These are phyloP conservation scores for Globisporangium camurandrum DNA, from an alignment of 352 stramenopile species.

Conservation along the genomic window DNA sequence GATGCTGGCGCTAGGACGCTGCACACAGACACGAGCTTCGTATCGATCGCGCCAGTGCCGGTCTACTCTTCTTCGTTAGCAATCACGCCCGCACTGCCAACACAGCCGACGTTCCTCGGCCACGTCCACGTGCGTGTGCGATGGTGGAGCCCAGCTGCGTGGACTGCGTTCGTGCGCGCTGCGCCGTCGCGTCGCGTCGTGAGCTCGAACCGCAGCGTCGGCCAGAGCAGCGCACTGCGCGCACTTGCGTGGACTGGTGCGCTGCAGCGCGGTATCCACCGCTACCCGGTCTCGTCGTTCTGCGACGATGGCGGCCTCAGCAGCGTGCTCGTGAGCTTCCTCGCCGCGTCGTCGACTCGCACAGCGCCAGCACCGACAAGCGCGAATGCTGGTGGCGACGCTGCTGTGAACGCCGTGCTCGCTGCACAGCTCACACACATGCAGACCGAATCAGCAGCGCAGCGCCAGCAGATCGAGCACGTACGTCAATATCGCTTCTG, in stretches of 20 bases:
- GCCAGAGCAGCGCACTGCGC: slow-evolving; percentile 18
- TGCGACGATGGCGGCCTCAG: slow-evolving; percentile 66
- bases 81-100: too few relatives aligned
- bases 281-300: slow-evolving; percentile 63
- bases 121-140: slow-evolving; percentile 25
- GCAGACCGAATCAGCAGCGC: slow-evolving; percentile 34
- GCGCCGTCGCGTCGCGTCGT: slow-evolving; percentile 39
- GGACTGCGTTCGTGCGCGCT: slow-evolving; percentile 28
- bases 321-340: slow-evolving; percentile 31
- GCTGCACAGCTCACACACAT: slow-evolving; percentile 39
- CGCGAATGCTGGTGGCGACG: background rate
- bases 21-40: background rate
- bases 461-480: slow-evolving; percentile 38
- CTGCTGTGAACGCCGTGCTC: slow-evolving; percentile 14
- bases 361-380: slow-evolving; percentile 2
- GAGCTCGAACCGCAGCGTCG: slow-evolving; percentile 49
- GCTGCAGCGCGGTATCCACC: slow-evolving; percentile 58
- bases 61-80: too few relatives aligned
- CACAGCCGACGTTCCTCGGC: slow-evolving; percentile 14
- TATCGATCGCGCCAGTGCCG: slow-evolving; percentile 1
- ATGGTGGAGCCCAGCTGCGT: slow-evolving; percentile 39
- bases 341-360: slow-evolving; percentile 6
- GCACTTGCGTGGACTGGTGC: slow-evolving; percentile 54
- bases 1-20: background rate
- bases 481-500: slow-evolving; percentile 15